Evolutionary conservation across 2,329 filamentous ascomycete species (phyloP), one percentile per base, ranked within the genome.

Genomic region (Penicillium sp.): DNA sequence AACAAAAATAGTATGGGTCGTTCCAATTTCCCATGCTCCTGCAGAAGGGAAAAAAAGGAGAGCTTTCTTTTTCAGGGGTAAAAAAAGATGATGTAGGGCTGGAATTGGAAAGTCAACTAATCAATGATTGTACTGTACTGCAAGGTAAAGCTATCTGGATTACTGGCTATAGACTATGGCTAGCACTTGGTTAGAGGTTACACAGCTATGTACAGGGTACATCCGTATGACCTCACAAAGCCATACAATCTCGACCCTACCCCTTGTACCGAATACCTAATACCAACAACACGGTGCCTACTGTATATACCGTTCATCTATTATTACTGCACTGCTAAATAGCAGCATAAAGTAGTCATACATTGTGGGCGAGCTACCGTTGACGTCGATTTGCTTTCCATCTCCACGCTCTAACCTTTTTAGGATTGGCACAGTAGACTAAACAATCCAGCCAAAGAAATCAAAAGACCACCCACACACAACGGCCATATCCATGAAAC

Each of bases 131-230:
- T n/a, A 7, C 37, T 40, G 17, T n/a, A 7, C 37, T n/a, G n/a
- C 19, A 24, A 45, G n/a, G 22, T 2, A 24, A 5, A 45, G 42
- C 42, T 24, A 24, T 12, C n/a, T 45, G 17, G 28, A 19, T 17
- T 50, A 50, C 28, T 35, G n/a, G 26, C 7, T 15, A 28, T 49
- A 49, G 45, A 28, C 24, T 28, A 26, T 15, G 3, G 2, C 26
- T 50, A n/a, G 28, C 7, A 33, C 17, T 30, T n/a, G 7, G 17
- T 15, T 7, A 38, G 37, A 40, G 56, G 56, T 53, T 60, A 58
- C 60, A 53, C 60, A 50, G 35, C 45, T 38, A 59, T 30, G 59
- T 59, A 54, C 59, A 53, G 28, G 50, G 51, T 50, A 58, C 59
- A 35, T 59, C 40, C 28, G 37, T 50, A 30, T 42, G 33, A 56